Evolutionary conservation across 73 alveolate genomes (phyloP).

Genomic region (Paramecium caudatum): DNA sequence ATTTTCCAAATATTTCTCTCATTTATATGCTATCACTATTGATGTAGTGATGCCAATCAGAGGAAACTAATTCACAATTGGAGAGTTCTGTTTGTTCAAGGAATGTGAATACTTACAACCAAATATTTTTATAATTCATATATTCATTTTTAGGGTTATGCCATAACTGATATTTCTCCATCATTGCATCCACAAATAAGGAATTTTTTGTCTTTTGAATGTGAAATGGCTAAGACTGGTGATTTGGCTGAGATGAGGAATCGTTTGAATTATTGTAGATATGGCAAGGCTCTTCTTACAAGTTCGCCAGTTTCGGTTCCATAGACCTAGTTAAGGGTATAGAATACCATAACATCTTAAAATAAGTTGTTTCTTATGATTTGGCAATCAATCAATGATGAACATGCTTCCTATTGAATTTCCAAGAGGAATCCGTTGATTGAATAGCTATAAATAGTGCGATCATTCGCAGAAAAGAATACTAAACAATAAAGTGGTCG

Average conservation of each 20-base stretch:
- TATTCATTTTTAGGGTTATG: constrained; percentile 82
- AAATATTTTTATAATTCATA: constrained; percentile 31
- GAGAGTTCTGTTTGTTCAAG: too few species aligned
- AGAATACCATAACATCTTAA: constrained; percentile 77
- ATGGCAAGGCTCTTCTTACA: constrained; percentile 85
- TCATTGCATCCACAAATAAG: constrained; percentile 89
- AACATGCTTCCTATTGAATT: constrained; percentile 78
- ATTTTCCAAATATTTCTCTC: too few species aligned
- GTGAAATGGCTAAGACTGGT: constrained; percentile 82
- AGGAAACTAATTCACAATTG: too few species aligned
- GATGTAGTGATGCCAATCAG: too few species aligned
- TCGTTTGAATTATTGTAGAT: constrained; percentile 75
- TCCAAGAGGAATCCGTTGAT: constrained; percentile 83
- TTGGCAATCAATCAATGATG: constrained; percentile 77
- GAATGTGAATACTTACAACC: too few species aligned
- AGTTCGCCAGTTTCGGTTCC: constrained; percentile 93
- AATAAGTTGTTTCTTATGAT: constrained; percentile 78
- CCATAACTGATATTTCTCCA: constrained; percentile 88
- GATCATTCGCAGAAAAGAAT: constrained; percentile 81
- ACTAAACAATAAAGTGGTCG: constrained; percentile 84
- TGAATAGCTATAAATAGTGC: constrained; percentile 78
- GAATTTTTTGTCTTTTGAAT: constrained; percentile 82
- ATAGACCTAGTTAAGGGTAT: constrained; percentile 72
- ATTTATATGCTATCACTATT: too few species aligned
- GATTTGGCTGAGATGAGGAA: constrained; percentile 77